These are phyloP conservation scores for Saussurea involucrata DNA, from an alignment of 129 eudicot genomes.

Conservation along the genomic window DNA sequence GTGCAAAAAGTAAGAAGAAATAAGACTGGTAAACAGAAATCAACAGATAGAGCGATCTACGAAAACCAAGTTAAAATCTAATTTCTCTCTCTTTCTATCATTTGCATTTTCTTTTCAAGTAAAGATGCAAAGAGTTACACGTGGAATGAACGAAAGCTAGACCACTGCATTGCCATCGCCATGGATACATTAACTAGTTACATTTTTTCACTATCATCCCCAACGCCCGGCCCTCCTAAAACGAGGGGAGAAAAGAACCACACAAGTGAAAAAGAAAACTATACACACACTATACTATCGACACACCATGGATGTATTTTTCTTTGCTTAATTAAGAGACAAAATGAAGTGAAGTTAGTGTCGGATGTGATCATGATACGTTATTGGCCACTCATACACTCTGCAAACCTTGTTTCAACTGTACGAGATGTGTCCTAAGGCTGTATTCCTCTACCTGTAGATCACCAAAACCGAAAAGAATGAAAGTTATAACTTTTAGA, in stretches of 20 bases:
- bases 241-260: slow-evolving; percentile 21
- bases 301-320: slow-evolving; percentile 15
- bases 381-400: slow-evolving; percentile 34
- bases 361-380: slow-evolving; percentile 17
- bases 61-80: slow-evolving; percentile 1
- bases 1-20: background rate
- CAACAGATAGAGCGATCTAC: background rate
- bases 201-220: slow-evolving; percentile 16
- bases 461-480: background rate
- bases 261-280: slow-evolving; percentile 18
- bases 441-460: slow-evolving; percentile 79
- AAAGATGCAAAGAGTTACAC: slow-evolving; percentile 20
- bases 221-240: slow-evolving; percentile 16
- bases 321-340: slow-evolving; percentile 16
- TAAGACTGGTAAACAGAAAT: background rate
- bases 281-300: slow-evolving; percentile 34
- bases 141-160: slow-evolving; percentile 18
- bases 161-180: slow-evolving; percentile 21
- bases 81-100: background rate
- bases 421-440: slow-evolving; percentile 79
- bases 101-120: slow-evolving; percentile 23
- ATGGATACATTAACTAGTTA: slow-evolving; percentile 12
- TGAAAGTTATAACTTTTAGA: background rate
- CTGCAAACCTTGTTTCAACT: slow-evolving; percentile 50
- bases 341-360: slow-evolving; percentile 22